Base-by-base conservation (phyloP, 192 early-diverging fungal genomes). In the Gryganskiella cystojenkinii region DNA sequence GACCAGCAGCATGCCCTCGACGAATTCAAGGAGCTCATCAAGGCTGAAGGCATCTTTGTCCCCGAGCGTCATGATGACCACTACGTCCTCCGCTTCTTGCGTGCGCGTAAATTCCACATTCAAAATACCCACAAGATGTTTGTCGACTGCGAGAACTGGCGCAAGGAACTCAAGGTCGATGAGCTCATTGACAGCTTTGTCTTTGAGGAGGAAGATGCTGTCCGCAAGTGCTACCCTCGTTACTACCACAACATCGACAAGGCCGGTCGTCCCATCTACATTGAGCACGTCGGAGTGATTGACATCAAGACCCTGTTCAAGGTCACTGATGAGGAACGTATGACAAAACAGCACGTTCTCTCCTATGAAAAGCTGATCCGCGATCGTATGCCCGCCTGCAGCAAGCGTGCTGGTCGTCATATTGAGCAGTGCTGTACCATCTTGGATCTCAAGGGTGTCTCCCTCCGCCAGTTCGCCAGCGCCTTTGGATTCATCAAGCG, bases 191-290 rank as follows among this genome's bases (percentile, higher is more conserved):
- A 75, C 14, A 80, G 73, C 15, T 91, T 92, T 72, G 88, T 86
- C 35, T 93, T 89, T 58, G 84, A 85, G 40, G 92, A 94, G 64
- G 82, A 84, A 49, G 75, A 84, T 4, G 82, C 76, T 24, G 89
- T 92, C n/a, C 80, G 85, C 56, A 84, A 88, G 59, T 83, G 86
- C 61, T 93, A 91, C 66, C 90, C 91, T 20, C 83, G 90, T 30
- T 94, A 86, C 80, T 94, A 94, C 79, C 92, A 94, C 80, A 90
- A 90, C 57, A 82, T 81, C 20, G 92, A 94, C 84, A 93, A 90
- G 65, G 66, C 84, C 19, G 92, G 92, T 20, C 83, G 92, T 37
- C 90, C 91, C 9, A 73, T 94, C 46, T 94, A 92, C 78, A 82
- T 93, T 67, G 92, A 94, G 81, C 84, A 85, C 59, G 69, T 94